A percentile compares a stretch with the other conserved stretches of the same genome.
Conservation (phyloP, 2,329 filamentous ascomycete genomes). For the Zymoseptoria tritici region DNA sequence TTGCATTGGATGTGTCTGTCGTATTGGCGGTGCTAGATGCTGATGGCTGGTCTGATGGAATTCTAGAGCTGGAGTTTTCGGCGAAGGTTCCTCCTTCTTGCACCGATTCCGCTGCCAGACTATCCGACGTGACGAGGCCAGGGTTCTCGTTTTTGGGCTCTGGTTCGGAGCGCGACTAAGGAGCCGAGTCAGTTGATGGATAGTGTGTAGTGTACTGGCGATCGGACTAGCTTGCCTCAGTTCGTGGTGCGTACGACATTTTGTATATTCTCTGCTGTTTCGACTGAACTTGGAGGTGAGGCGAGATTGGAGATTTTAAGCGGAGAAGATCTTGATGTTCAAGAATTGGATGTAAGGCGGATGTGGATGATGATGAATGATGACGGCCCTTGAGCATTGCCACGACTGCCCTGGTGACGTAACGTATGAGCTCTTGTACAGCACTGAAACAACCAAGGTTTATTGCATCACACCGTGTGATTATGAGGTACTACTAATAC, state of each 20-base stretch:
- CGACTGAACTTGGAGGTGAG: background rate
- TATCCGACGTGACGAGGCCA: conserved; percentile 59
- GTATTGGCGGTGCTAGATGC: conserved; percentile 50
- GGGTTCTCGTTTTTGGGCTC: conserved; percentile 53
- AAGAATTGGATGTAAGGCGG: background rate
- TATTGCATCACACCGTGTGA: too few species aligned
- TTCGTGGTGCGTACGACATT: conserved; percentile 1
- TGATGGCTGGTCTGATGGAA: conserved; percentile 44
- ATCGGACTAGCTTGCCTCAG: background rate
- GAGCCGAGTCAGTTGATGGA: background rate
- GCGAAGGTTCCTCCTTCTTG: conserved; percentile 53
- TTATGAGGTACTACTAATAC: too few species aligned
- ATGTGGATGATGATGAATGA: too few species aligned
- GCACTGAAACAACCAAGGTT: too few species aligned
- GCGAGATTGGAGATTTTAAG: background rate
- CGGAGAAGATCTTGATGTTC: background rate
- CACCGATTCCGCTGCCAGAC: conserved; percentile 68
- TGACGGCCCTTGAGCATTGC: too few species aligned
- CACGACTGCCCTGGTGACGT: too few species aligned
- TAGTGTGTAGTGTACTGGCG: background rate
- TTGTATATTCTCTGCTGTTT: background rate
- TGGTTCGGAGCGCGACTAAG: conserved; percentile 33
- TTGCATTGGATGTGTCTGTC: conserved; percentile 48
- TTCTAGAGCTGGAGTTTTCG: conserved; percentile 49
- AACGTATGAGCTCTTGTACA: too few species aligned